Conservation (phyloP, 2,329 filamentous ascomycete species). For the Xylariaceae sp. region DNA sequence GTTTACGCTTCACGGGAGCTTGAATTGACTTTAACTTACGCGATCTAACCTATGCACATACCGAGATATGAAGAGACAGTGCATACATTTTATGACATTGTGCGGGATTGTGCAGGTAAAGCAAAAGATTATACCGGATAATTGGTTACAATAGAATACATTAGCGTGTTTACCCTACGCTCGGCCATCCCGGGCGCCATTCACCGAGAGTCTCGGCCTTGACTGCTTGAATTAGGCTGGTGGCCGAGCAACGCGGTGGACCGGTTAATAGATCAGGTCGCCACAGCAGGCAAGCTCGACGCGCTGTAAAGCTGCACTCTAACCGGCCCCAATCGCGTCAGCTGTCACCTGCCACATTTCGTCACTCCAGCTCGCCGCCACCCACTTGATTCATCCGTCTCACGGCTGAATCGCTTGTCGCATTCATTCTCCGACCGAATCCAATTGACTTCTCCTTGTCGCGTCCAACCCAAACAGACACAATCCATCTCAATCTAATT, state of each 20-base stretch:
- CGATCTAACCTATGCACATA: no score
- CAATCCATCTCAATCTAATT: not conserved
- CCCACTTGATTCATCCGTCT: constrained; percentile 4
- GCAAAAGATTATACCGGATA: no score
- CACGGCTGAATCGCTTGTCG: not conserved
- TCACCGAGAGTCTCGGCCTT: no score
- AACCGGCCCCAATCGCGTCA: constrained; percentile 18
- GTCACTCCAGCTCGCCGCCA: constrained; percentile 8
- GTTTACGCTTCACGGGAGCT: no score
- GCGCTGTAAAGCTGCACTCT: constrained; percentile 5
- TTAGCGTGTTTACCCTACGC: no score
- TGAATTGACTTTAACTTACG: no score
- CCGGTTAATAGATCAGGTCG: not conserved
- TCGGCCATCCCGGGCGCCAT: no score
- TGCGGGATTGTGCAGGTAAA: no score
- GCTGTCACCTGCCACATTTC: constrained; percentile 20
- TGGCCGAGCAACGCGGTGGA: not conserved
- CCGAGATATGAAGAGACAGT: no score
- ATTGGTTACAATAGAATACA: no score
- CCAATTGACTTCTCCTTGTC: constrained; percentile 7
- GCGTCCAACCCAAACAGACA: not conserved
- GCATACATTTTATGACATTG: no score
- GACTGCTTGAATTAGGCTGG: no score
- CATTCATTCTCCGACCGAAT: not conserved
- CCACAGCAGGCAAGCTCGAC: not conserved